Evolutionary conservation across 805 yeast genomes (phyloP), one percentile per base, ranked within the genome.

Genomic region (Candida nemodendra): DNA sequence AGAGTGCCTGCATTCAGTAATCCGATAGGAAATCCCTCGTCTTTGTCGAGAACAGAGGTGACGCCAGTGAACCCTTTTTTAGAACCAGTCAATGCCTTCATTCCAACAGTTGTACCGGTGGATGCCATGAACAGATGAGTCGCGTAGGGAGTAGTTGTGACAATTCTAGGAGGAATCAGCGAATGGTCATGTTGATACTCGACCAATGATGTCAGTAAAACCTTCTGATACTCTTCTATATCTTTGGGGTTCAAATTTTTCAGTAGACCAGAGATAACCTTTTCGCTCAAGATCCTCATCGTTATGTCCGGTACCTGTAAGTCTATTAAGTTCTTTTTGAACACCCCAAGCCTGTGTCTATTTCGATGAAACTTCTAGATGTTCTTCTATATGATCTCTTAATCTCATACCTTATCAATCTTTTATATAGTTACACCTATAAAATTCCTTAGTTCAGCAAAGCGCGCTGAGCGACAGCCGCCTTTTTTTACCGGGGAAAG

Each of bases 101-200:
- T 63, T 8, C 87, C 87, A 11, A 74, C 79, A 19, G 59, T 50
- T 4, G 71, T 67, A 12, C 78, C 77, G 4, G 74, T 66, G n/a
- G 82, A 74, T 3, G 84, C 83, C 87, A 81, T 81, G 56, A 77
- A 78, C 21, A 81, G 50, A 54, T 80, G 84, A 1, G 72, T 65
- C 11, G 56, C 56, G 44, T 64, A 58, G 30, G 68, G 54, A 47
- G 74, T 56, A 19, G 53, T 48, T 30, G 68, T 54, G 5, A 75
- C 79, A 4, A 71, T 74, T 49, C 86, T 60, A 27, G 71, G 76
- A 3, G 86, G 86, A 14, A 77, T 71, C 15, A 71, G 54, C 1
- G 66, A 48, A 3, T 74, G 75, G 45, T 74, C 69, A 2, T 55
- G 22, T 11, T 68, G 52, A 50, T 70, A 78, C n/a, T 58, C 64